Conservation (phyloP, 2,329 filamentous ascomycete genomes). For the Diaporthe eres region DNA sequence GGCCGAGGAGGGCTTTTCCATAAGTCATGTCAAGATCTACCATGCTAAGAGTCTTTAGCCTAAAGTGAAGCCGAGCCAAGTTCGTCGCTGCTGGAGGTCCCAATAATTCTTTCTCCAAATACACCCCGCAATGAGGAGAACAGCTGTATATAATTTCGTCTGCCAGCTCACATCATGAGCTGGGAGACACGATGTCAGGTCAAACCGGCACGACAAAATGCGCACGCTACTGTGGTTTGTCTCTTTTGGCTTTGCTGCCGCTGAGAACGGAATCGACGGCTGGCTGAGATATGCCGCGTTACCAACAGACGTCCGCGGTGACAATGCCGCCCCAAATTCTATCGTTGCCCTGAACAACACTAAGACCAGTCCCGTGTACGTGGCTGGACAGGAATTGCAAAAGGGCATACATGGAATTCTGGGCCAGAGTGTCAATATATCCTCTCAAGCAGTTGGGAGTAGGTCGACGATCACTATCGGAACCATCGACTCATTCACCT, state of each 20-base stretch:
- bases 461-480: conserved; percentile 62
- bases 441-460: conserved; percentile 31
- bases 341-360: conserved; percentile 70
- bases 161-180: background rate
- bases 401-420: conserved; percentile 71
- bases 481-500: conserved; percentile 59
- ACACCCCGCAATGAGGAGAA: background rate
- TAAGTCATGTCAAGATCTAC: background rate
- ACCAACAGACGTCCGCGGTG: conserved; percentile 48
- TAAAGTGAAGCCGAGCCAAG: conserved; percentile 5
- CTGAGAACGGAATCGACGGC: conserved; percentile 72
- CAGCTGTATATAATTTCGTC: background rate
- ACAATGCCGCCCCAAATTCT: conserved; percentile 58
- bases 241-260: conserved; percentile 50
- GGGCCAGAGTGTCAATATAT: conserved; percentile 59
- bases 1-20: background rate
- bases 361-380: conserved; percentile 68
- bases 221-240: conserved; percentile 8
- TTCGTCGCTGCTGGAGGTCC: background rate
- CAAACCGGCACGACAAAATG: background rate
- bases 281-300: conserved; percentile 77
- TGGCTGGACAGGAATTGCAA: conserved; percentile 71
- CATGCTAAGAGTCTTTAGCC: conserved; percentile 22
- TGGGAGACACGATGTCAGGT: background rate
- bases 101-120: background rate